Evolutionary conservation across 495 filamentous ascomycete species (phyloP), one percentile per base, ranked within the genome.

Genomic region (Annulohypoxylon nitens): DNA sequence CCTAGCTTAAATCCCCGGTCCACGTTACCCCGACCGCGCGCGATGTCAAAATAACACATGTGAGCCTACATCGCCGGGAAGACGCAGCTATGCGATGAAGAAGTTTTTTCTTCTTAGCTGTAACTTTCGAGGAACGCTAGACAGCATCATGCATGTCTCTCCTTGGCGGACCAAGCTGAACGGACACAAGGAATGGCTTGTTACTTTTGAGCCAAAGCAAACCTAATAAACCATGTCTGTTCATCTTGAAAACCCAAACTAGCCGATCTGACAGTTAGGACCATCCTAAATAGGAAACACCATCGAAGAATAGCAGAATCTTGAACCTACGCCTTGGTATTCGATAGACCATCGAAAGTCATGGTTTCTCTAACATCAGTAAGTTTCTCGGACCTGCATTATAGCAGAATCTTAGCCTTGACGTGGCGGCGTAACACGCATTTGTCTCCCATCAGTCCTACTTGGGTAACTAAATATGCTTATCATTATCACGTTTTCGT

Each of bases 321-420:
- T 47, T 54, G 47, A 48, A 54, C 16, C n/a, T 47, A 60, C 37
- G n/a, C 47, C n/a, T 51, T 63, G 61, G 53, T 59, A 43, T 47
- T 59, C 9, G 12, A 41, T 48, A 47, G 26, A 68, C n/a, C 25
- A n/a, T 55, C 30, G 39, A 45, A 71, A 18, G 47, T 60, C 4
- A 45, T 64, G 10, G 16, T 59, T 45, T 39, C 30, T 20, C 34
- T 33, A 65, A 37, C 64, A 57, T 37, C 34, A 68, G 71, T 39
- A 70, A 62, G 64, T 51, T 66, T 37, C 16, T 51, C 23, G 76
- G 76, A 78, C 76, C 76, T 78, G 76, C 76, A 78, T 78, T 48
- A 61, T 70, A 59, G 69, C 63, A 67, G 66, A 61, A 25, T 63
- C 41, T 45, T 61, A 60, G 36, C 66, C 63, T 78, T 74, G 69